These are phyloP conservation scores for Quercus mongolica DNA, from an alignment of 306 rosid genomes.

Conservation along the genomic window DNA sequence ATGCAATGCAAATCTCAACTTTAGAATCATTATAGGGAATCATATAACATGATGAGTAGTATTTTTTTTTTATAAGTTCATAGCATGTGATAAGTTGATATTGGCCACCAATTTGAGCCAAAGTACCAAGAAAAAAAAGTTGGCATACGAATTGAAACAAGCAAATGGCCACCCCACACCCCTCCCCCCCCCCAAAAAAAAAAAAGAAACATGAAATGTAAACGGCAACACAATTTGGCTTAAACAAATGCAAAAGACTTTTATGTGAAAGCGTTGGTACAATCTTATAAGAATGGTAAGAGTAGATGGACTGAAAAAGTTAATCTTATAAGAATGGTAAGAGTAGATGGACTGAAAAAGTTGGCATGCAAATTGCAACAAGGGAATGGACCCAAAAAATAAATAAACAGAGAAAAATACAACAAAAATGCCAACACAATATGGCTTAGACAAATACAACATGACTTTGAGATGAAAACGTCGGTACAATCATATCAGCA, in stretches of 20 bases:
- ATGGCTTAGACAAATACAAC: not conserved
- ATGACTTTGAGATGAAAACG: not conserved
- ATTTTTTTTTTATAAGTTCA: too few species aligned
- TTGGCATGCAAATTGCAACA: not conserved
- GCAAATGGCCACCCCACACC: not conserved
- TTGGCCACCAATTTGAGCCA: not conserved
- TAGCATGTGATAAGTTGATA: too few species aligned
- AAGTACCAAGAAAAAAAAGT: not conserved
- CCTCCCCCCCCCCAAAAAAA: not conserved
- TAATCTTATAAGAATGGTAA: not conserved
- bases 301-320: not conserved
- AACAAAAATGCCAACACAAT: not conserved
- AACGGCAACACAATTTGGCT: not conserved
- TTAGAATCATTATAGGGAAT: not conserved
- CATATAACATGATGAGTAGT: not conserved
- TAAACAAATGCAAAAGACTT: not conserved
- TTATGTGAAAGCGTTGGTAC: not conserved
- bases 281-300: not conserved
- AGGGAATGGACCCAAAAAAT: not conserved
- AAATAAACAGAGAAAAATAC: not conserved
- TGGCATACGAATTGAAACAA: not conserved
- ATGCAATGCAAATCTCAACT: not conserved
- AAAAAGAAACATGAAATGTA: not conserved
- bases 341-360: not conserved
- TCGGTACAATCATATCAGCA: not conserved